Evolutionary conservation across 768 basidiomycete species (phyloP), one percentile per base, ranked within the genome.

Genomic region (Kwoniella dejecticola): DNA sequence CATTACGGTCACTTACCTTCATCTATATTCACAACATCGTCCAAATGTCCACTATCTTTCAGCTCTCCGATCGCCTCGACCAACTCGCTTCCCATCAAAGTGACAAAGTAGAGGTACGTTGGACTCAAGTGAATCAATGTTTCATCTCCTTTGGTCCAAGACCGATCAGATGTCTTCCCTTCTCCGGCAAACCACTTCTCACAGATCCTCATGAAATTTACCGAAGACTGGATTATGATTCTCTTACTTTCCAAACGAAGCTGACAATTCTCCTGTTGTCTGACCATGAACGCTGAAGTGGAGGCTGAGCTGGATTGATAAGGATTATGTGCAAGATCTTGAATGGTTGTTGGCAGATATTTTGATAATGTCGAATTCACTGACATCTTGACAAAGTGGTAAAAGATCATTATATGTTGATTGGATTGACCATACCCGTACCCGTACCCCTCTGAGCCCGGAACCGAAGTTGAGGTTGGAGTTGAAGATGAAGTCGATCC

Each of bases 41-140:
- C 44, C 30, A 53, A 23, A 1, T 19, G 31, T 5, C 8, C 21
- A 48, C 31, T 11, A 2, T 47, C 46, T 19, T 48, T 57, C 3
- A 19, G 8, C 46, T 52, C 40, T 31, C 26, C n/a, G 0, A 53
- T 24, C 3, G 23, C 42, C 12, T 36, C 31, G 4, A 60, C 41
- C 52, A 60, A 36, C 21, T 60, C 59, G 24, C 59, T 52, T 12
- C 50, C 59, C 21, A 52, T 52, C n/a, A 60, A 4, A 6, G 50
- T 52, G 2, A 60, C 38, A 21, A 60, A 60, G 41, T 41, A 60
- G 24, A 68, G 45, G 45, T 68, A 71, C 5, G 63, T 46, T 40
- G 60, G 60, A 10, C 64, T 62, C 2, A 71, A 47, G 41, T 68
- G 60, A 12, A 55, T 42, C 23, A 71, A 26, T 30, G 26, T 52